These are phyloP conservation scores for Sclerotiophoma versabilis DNA, from an alignment of 2,329 filamentous ascomycete species.

Conservation along the genomic window DNA sequence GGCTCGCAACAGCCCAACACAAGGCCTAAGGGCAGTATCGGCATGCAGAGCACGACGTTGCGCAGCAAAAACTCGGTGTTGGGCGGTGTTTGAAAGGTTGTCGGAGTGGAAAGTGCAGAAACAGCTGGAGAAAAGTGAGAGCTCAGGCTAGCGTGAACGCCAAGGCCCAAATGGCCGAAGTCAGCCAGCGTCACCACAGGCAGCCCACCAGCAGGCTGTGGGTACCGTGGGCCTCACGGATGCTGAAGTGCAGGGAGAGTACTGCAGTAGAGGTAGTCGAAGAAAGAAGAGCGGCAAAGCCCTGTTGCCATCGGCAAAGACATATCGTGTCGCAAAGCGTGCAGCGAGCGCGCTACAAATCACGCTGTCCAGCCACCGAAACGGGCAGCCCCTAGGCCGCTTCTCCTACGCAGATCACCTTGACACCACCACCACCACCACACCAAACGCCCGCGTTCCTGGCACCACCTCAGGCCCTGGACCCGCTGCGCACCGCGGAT, in stretches of 20 bases:
- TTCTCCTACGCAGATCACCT: constrained; percentile 22
- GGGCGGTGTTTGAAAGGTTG: constrained; percentile 15
- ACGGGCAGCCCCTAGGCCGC: constrained; percentile 5
- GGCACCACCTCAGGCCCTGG: constrained; percentile 34
- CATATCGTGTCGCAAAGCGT: neutral
- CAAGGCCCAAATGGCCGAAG: constrained; percentile 2
- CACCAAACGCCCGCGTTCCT: constrained; percentile 24
- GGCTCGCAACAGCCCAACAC: constrained; percentile 4
- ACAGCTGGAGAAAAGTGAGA: constrained; percentile 31
- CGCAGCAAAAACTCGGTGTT: constrained; percentile 13
- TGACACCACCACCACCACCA: constrained; percentile 18
- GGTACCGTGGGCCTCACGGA: neutral
- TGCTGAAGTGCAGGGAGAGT: neutral
- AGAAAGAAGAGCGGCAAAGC: no score
- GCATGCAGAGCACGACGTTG: constrained; percentile 8
- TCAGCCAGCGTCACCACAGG: constrained; percentile 5
- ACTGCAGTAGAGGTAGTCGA: no score
- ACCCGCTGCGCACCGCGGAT: constrained; percentile 32
- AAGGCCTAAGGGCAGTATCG: neutral
- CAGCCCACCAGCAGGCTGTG: neutral
- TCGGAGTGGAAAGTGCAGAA: constrained; percentile 16
- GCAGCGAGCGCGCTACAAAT: constrained; percentile 3
- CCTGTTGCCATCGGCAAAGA: neutral
- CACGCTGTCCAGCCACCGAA: neutral
- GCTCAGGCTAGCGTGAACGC: constrained; percentile 23